phyloP scores from a whole-genome alignment of 495 filamentous ascomycete genomes.

The Hyphodiscus hymeniophilus region DNA sequence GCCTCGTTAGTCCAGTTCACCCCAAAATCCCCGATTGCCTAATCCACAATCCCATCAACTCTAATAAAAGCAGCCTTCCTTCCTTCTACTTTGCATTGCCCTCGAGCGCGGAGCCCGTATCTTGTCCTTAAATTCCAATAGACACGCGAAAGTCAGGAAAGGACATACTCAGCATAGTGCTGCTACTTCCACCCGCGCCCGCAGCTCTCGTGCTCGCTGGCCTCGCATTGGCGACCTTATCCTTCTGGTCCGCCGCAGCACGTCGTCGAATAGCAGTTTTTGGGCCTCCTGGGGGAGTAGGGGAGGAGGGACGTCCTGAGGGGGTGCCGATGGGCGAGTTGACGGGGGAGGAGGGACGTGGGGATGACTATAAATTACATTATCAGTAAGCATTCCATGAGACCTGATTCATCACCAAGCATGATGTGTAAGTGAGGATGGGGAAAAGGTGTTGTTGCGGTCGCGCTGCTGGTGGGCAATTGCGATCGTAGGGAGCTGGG shows the following conservation, averaged over 20 bases:
- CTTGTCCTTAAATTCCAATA: too few relatives aligned
- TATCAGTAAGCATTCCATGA: not conserved
- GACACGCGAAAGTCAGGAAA: not conserved
- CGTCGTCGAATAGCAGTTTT: conserved; percentile 89
- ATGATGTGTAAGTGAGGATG: not conserved
- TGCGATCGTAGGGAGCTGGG: not conserved
- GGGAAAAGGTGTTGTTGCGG: not conserved
- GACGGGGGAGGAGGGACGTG: conserved; percentile 59
- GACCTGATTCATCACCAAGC: not conserved
- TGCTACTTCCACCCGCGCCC: conserved; percentile 90
- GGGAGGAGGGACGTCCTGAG: conserved; percentile 71
- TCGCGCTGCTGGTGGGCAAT: not conserved
- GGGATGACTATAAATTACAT: conserved; percentile 52
- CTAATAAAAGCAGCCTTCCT: not conserved
- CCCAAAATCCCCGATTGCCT: not conserved
- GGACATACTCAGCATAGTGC: conserved; percentile 87
- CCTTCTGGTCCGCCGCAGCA: conserved; percentile 91
- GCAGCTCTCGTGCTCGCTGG: conserved; percentile 87
- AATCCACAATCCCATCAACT: not conserved
- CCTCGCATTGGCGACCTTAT: conserved; percentile 82
- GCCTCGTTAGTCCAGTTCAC: not conserved
- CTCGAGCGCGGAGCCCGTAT: too few relatives aligned
- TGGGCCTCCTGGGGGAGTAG: conserved; percentile 85
- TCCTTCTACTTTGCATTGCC: too few relatives aligned
- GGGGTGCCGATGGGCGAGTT: conserved; percentile 33